Evolutionary conservation across 345 rosid species (phyloP).

Genomic region (Carallia pectinifolia): DNA sequence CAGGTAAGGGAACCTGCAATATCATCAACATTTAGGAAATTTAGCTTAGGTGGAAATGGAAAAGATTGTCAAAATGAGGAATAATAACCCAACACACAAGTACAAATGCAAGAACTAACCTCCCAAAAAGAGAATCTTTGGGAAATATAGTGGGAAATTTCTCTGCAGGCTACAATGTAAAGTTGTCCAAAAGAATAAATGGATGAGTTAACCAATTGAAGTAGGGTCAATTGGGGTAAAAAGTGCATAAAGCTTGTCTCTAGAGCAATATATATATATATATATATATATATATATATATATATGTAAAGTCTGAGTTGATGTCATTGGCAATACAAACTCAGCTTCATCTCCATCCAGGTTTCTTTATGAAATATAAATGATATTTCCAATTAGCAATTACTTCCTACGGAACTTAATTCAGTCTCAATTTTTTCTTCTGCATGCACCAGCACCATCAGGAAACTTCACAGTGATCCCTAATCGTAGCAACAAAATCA

Average conservation of each 20-base stretch:
- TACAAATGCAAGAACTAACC: constrained; percentile 34
- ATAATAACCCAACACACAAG: background rate
- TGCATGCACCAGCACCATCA: no score
- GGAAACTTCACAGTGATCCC: background rate
- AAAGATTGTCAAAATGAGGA: background rate
- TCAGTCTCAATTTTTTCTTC: no score
- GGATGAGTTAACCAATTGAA: constrained; percentile 4
- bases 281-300: no score
- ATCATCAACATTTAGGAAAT: constrained; percentile 11
- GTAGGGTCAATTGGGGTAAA: background rate
- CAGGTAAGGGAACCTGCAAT: constrained; percentile 73
- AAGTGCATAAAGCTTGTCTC: no score
- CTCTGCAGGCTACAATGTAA: constrained; percentile 57
- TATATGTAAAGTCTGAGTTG: no score
- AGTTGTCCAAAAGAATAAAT: background rate
- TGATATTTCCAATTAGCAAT: no score
- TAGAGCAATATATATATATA: no score
- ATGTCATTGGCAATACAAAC: no score
- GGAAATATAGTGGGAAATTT: constrained; percentile 59
- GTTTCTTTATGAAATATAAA: no score
- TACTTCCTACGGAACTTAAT: no score
- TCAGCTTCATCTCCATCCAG: no score
- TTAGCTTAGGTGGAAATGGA: background rate
- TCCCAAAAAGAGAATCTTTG: constrained; percentile 52
- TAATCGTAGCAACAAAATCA: background rate